phyloP scores from a whole-genome alignment of 371 early-diverging fungal species.

The Funneliformis caledonium region DNA sequence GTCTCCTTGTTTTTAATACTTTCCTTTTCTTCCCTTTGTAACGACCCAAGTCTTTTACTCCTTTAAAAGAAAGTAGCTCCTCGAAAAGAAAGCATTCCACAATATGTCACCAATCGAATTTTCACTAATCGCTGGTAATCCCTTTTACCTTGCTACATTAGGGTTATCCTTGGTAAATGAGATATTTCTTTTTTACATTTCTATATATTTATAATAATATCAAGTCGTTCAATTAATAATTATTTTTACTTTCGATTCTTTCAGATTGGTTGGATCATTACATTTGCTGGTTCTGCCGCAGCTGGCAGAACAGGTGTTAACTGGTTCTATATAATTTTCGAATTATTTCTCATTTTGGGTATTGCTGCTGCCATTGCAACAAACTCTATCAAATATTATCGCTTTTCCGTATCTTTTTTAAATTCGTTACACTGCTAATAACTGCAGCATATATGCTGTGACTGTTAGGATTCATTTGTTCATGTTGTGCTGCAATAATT shows the following conservation, averaged over 20 bases:
- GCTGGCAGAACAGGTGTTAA: background rate
- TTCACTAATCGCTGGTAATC: constrained; percentile 8
- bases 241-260: background rate
- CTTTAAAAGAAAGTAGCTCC: background rate
- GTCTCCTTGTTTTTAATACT: background rate
- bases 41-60: background rate
- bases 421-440: background rate
- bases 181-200: background rate
- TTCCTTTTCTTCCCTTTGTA: background rate
- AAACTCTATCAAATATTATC: background rate
- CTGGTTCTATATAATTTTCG: constrained; percentile 36
- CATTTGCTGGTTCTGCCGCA: constrained; percentile 4
- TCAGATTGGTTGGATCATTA: constrained; percentile 22
- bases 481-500: background rate
- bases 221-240: background rate
- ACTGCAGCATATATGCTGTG: background rate
- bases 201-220: background rate
- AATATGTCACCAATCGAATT: background rate
- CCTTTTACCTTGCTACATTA: constrained; percentile 23
- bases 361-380: constrained; percentile 3
- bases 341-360: constrained; percentile 20
- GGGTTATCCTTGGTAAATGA: constrained; percentile 5
- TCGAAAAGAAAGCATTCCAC: background rate
- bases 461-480: too few species aligned
- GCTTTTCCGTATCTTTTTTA: constrained; percentile 16